Evolutionary conservation across 768 basidiomycete genomes (phyloP), one percentile per base, ranked within the genome.

Genomic region (Rhizopogon vulgaris): DNA sequence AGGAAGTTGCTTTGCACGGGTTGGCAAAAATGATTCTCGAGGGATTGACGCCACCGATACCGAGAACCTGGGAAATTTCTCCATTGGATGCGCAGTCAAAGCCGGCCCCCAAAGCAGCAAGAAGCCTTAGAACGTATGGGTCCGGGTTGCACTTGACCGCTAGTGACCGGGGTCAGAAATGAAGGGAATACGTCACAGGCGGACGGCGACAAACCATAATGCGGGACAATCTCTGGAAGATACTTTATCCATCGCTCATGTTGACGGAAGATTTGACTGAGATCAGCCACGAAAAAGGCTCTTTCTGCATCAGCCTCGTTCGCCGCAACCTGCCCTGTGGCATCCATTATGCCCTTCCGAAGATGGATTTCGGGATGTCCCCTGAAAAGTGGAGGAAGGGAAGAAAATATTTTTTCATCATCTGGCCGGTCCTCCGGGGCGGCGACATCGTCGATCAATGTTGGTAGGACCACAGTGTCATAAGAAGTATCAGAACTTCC

Each of bases 101-200:
- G 14, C 94, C 94, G 1, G 90, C 75, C 25, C 96, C 96, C 45
- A 97, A 72, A 28, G 90, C 82, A 15, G 91, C 90, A 38, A 99
- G 81, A 46, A 99, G 79, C 54, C 93, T 85, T 47, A 98, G 76
- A 52, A 99, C 84, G 63, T 91, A 91, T 3, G 94, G 93, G 63
- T 98, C 95, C 18, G 96, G 95, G 73, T 99, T 99, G 73, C 93
- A 96, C 73, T 99, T 99, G 63, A 98, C 83, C 54, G 96, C 93
- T 93, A 65, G 28, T 15, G 55, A 47, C 40, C 58, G 28, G 32
- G 45, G 56, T 65, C 54, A 65, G 62, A 41, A 62, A 63, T 59
- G 53, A 55, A 48, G 50, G 63, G 55, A 60, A 63, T 57, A 49
- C 4, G 52, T 54, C 43, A 32, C 38, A 48, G n/a, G 53, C 38